phyloP scores from a whole-genome alignment of 495 filamentous ascomycete species.

The Penicillium taxi region DNA sequence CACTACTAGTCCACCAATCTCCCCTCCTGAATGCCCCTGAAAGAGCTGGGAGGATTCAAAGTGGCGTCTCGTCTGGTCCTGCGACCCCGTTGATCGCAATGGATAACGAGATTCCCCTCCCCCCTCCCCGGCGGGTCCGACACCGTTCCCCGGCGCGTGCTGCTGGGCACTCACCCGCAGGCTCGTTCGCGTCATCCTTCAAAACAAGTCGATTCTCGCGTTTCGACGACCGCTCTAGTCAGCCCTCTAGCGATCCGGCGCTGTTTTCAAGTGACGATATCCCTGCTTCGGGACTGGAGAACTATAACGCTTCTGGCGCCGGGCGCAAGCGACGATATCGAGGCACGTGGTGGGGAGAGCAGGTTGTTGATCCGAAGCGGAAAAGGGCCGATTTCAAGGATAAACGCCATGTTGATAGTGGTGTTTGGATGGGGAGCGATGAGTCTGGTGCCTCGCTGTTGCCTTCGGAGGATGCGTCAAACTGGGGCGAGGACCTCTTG shows the following conservation, averaged over 20 bases:
- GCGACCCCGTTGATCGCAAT: constrained; percentile 15
- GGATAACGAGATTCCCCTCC: constrained; percentile 40
- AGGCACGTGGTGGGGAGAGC: constrained; percentile 66
- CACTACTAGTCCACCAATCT: constrained; percentile 13
- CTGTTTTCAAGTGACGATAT: constrained; percentile 75
- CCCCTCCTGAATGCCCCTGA: constrained; percentile 1
- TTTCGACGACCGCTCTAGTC: constrained; percentile 38
- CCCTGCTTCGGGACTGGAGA: constrained; percentile 58
- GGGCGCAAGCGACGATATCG: constrained; percentile 57
- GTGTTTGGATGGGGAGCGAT: constrained; percentile 74
- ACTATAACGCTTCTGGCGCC: constrained; percentile 47
- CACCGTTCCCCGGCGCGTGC: constrained; percentile 27
- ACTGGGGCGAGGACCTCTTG: constrained; percentile 35
- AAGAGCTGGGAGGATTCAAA: constrained; percentile 1
- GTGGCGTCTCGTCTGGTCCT: neutral
- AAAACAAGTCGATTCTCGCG: constrained; percentile 29
- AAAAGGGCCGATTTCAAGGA: constrained; percentile 50
- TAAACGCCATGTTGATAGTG: constrained; percentile 65
- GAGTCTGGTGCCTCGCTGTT: constrained; percentile 28
- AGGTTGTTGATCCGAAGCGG: constrained; percentile 37
- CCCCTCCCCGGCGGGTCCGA: constrained; percentile 35
- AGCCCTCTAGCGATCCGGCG: constrained; percentile 63
- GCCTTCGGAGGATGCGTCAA: constrained; percentile 28
- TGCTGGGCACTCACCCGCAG: constrained; percentile 4
- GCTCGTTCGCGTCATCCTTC: constrained; percentile 18